Evolutionary conservation across 371 early-diverging fungal species (phyloP), one percentile per base, ranked within the genome.

Genomic region (Mucor racemosus): DNA sequence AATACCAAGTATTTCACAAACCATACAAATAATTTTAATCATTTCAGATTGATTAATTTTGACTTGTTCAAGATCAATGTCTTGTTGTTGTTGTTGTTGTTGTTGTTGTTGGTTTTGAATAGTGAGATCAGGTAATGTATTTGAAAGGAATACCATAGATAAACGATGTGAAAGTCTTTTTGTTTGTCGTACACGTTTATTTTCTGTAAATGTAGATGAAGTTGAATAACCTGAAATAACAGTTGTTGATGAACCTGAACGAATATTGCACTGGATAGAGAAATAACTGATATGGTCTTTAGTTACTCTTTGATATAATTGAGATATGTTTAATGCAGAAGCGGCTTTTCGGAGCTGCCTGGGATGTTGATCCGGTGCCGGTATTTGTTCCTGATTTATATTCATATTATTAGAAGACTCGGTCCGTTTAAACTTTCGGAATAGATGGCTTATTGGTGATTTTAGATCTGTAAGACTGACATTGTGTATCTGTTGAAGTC

Each of bases 231-330:
- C 62, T 11, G 80, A 72, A 11, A 76, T 64, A 0, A 76, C 72
- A 17, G 76, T 69, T 0, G 68, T 64, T 1, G 72, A 63, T 19
- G 72, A 72, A 0, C 44, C 64, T 9, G 65, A 64, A 11, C 39
- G 57, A 19, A 68, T 55, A 21, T 68, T 57, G 36, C 68, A 72
- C 61, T 82, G 77, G 5, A 81, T 75, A 6, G 79, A 71, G 59
- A 69, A 79, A 44, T 82, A 82, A 26, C 62, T 72, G n/a, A 75
- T 75, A 31, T 82, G 76, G 31, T 82, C 79, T 40, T 79, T 76
- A 35, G 76, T 58, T 4, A 78, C 76, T 6, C 79, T 72, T 33
- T 77, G 76, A 38, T 77, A 80, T 31, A 80, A 46, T 33, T 74
- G 78, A 5, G 76, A 75, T n/a, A 79, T 54, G 41, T 71, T 76